Percentiles rank a stretch among this genome's conserved stretches.
These are phyloP conservation scores for Chaetoscypha palmicola DNA, from an alignment of 2,329 filamentous ascomycete species.

Conservation along the genomic window DNA sequence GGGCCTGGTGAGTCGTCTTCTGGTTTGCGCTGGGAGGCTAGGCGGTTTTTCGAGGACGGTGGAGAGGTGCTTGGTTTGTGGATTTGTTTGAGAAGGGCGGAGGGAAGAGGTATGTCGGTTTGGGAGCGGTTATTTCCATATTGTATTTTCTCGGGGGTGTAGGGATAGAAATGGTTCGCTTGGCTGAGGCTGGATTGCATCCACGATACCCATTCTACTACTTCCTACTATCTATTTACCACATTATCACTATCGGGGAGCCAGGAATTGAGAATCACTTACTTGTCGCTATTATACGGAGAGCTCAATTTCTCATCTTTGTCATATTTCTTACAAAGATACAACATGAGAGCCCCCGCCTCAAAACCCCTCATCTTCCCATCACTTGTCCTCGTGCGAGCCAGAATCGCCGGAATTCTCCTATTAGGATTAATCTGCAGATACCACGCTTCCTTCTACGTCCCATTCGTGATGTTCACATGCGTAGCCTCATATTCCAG, in stretches of 20 bases:
- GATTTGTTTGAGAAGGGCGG: background rate
- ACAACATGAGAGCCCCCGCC: slow-evolving; percentile 73
- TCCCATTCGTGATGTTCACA: slow-evolving; percentile 64
- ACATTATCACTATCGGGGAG: background rate
- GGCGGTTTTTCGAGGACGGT: slow-evolving; percentile 38
- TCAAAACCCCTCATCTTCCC: slow-evolving; percentile 74
- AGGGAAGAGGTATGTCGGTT: slow-evolving; percentile 54
- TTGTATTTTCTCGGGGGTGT: slow-evolving; percentile 70
- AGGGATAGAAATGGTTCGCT: slow-evolving; percentile 73
- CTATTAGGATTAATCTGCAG: slow-evolving; percentile 81
- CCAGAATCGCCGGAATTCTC: slow-evolving; percentile 80
- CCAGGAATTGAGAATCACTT: slow-evolving; percentile 1
- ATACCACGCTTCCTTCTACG: slow-evolving; percentile 78
- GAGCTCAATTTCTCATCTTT: slow-evolving; percentile 71
- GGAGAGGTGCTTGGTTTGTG: slow-evolving; percentile 35
- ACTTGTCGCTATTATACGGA: slow-evolving; percentile 47
- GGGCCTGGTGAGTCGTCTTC: slow-evolving; percentile 29
- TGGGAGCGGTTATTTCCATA: slow-evolving; percentile 75
- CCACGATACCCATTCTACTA: slow-evolving; percentile 60
- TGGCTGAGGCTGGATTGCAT: slow-evolving; percentile 59
- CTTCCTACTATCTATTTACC: slow-evolving; percentile 65
- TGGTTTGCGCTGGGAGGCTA: slow-evolving; percentile 28
- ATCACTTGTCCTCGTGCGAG: slow-evolving; percentile 54
- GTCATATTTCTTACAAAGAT: slow-evolving; percentile 74
- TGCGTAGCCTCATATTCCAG: slow-evolving; percentile 65